phyloP scores from a whole-genome alignment of 306 rosid species.

The Ochetophila trinervis region DNA sequence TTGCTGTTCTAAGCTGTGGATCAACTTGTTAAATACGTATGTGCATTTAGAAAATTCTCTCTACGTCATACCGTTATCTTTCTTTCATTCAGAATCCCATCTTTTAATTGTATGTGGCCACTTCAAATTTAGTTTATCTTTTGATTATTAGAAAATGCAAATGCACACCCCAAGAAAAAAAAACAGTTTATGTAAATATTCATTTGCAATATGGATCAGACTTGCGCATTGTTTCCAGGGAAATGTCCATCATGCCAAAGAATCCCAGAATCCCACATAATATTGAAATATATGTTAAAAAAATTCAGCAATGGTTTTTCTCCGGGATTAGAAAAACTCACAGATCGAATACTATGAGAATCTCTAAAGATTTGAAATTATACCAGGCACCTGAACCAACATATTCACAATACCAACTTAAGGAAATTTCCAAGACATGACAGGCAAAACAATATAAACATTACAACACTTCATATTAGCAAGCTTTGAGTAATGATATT shows the following conservation, averaged over 20 bases:
- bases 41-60: too few species aligned
- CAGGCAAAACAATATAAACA: conserved; percentile 1
- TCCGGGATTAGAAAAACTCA: conserved; percentile 39
- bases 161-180: too few species aligned
- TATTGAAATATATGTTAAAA: conserved; percentile 8
- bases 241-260: conserved; percentile 1
- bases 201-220: not conserved
- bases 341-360: conserved; percentile 33
- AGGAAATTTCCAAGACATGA: conserved; percentile 16
- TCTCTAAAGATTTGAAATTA: conserved; percentile 39
- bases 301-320: conserved; percentile 22
- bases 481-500: not conserved
- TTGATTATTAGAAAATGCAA: too few species aligned
- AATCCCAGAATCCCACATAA: conserved; percentile 4
- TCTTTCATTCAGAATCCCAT: too few species aligned
- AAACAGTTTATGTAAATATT: not conserved
- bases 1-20: too few species aligned
- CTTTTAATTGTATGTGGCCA: too few species aligned
- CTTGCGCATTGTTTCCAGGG: not conserved
- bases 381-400: conserved; percentile 51
- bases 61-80: too few species aligned
- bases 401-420: conserved; percentile 32
- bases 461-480: not conserved
- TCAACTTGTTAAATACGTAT: too few species aligned
- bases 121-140: too few species aligned